phyloP scores from a whole-genome alignment of 139 green algal species.

The Chlorella sp. region DNA sequence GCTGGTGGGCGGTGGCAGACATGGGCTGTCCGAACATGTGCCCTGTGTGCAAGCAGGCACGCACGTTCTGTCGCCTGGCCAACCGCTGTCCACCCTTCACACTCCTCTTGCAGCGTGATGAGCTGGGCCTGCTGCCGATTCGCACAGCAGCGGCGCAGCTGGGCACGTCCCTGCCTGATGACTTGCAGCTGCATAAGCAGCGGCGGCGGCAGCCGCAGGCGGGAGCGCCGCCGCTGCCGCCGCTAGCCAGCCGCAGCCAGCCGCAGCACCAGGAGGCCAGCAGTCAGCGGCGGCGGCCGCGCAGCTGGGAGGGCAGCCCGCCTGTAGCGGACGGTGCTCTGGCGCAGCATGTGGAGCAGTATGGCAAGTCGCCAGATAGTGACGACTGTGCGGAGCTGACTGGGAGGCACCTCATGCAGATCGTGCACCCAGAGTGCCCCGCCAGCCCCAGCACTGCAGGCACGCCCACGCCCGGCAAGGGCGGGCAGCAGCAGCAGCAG shows the following conservation, averaged over 20 bases:
- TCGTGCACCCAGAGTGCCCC: background rate
- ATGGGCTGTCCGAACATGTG: background rate
- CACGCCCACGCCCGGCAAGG: background rate
- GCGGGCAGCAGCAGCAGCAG: background rate
- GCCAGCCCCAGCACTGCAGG: background rate
- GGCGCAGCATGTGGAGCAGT: background rate
- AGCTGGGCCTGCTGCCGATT: slow-evolving; percentile 23
- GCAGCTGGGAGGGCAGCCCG: background rate
- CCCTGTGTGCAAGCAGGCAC: background rate
- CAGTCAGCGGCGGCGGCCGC: background rate
- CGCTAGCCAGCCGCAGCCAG: background rate
- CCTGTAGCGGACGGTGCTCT: background rate
- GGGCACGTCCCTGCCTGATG: too few relatives aligned
- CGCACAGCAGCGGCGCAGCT: background rate
- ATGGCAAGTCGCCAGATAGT: slow-evolving; percentile 20
- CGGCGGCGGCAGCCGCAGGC: background rate
- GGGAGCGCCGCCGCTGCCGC: too few relatives aligned
- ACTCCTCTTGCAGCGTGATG: slow-evolving; percentile 11
- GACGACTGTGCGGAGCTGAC: slow-evolving; percentile 24
- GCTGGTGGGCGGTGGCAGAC: background rate
- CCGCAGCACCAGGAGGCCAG: background rate
- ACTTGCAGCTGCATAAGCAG: background rate
- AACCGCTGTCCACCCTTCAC: background rate
- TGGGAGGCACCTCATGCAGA: slow-evolving; percentile 17
- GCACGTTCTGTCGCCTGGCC: background rate